Percentiles rank a stretch among this genome's conserved stretches.
phyloP scores from a whole-genome alignment of 306 rosid genomes.

The Hippophae rhamnoides region DNA sequence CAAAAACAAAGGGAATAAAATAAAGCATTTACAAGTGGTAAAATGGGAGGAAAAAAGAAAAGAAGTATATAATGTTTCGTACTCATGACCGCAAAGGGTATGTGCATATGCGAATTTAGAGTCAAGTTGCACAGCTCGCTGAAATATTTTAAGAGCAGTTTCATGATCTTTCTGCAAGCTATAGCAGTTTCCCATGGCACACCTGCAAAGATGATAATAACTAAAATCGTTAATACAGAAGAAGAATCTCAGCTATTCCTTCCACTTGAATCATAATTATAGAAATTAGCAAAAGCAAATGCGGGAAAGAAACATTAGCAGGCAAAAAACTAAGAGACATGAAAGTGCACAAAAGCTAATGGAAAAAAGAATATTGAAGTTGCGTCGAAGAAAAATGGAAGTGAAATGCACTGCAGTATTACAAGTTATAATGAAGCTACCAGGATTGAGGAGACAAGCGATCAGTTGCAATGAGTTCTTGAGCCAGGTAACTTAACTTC shows the following conservation, averaged over 20 bases:
- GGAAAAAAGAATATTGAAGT: too few relatives aligned
- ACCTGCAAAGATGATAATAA: slow-evolving; percentile 24
- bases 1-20: background rate
- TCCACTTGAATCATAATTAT: too few relatives aligned
- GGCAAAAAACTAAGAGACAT: too few relatives aligned
- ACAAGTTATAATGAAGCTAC: slow-evolving; percentile 26
- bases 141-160: slow-evolving; percentile 75
- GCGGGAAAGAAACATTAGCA: too few relatives aligned
- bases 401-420: background rate
- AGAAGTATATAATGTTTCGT: slow-evolving; percentile 22
- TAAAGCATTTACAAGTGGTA: background rate
- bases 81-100: slow-evolving; percentile 99
- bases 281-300: too few relatives aligned
- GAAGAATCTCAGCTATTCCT: too few relatives aligned
- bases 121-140: slow-evolving; percentile 88
- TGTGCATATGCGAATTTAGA: slow-evolving; percentile 95
- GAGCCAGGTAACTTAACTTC: slow-evolving; percentile 93
- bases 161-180: slow-evolving; percentile 58
- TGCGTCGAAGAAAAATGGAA: too few relatives aligned
- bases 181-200: slow-evolving; percentile 65
- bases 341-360: too few relatives aligned
- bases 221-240: too few relatives aligned
- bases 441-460: slow-evolving; percentile 96
- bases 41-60: background rate
- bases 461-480: slow-evolving; percentile 78